Conservation (phyloP, 306 rosid species). For the Quercus bicolor region DNA sequence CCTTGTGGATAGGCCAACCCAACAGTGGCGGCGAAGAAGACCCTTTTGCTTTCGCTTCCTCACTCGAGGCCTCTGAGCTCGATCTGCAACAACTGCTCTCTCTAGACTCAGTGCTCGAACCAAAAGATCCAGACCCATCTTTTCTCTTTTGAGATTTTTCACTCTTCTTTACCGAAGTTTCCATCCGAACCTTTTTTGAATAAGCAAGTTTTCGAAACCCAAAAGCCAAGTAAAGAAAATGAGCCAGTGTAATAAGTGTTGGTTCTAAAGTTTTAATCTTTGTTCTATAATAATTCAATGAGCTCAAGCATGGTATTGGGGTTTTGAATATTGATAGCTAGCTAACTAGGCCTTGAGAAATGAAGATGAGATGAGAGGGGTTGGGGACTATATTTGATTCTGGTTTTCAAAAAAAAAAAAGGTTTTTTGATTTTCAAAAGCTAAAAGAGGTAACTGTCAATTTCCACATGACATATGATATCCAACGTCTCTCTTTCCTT, state of each 20-base stretch:
- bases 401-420: neutral
- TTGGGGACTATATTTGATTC: constrained; percentile 20
- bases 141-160: constrained; percentile 33
- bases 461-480: constrained; percentile 27
- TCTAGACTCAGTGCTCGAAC: constrained; percentile 52
- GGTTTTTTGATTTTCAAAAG: constrained; percentile 43
- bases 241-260: constrained; percentile 20
- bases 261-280: constrained; percentile 5
- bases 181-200: constrained; percentile 48
- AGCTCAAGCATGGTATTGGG: constrained; percentile 21
- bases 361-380: neutral
- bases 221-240: constrained; percentile 28
- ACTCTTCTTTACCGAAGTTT: constrained; percentile 37
- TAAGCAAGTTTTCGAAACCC: constrained; percentile 22
- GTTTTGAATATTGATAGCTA: constrained; percentile 20
- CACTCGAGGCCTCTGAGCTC: constrained; percentile 47
- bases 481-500: constrained; percentile 63
- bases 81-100: constrained; percentile 58
- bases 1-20: constrained; percentile 95
- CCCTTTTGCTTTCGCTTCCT: constrained; percentile 48
- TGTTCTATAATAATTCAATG: neutral
- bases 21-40: constrained; percentile 60
- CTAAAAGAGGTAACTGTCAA: constrained; percentile 25
- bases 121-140: constrained; percentile 36
- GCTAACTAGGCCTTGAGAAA: constrained; percentile 6